Evolutionary conservation across 2,329 filamentous ascomycete species (phyloP).

Genomic region (Fusarium pininemorale): DNA sequence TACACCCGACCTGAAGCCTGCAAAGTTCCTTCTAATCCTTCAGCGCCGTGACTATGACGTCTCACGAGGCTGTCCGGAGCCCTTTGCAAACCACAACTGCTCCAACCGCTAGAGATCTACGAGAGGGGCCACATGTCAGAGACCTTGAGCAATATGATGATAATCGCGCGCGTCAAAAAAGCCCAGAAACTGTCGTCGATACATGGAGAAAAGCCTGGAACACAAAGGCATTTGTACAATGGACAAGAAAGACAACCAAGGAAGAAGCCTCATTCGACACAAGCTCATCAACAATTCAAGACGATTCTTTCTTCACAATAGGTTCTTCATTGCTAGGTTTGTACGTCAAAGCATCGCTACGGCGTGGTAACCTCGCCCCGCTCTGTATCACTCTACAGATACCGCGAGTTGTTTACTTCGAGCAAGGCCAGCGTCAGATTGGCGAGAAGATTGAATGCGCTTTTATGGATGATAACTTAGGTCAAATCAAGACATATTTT

Average conservation of each 20-base stretch:
- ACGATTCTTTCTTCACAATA: not conserved
- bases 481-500: not conserved
- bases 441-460: rapidly evolving
- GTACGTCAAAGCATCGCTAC: not conserved
- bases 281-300: rapidly evolving
- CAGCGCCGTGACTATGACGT: not conserved
- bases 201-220: not conserved
- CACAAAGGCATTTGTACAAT: not conserved
- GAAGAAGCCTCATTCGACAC: not conserved
- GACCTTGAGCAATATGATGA: rapidly evolving
- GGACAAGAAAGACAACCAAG: not conserved
- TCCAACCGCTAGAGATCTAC: no score
- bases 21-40: not conserved
- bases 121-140: rapidly evolving
- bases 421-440: not conserved
- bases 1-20: not conserved
- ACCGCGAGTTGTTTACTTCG: not conserved
- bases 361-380: not conserved
- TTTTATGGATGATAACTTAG: rapidly evolving
- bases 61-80: rapidly evolving
- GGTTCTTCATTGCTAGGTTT: not conserved
- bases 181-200: not conserved
- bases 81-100: rapidly evolving
- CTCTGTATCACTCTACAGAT: not conserved
- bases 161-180: rapidly evolving